Conservation (phyloP, 2,329 filamentous ascomycete species). For the Remersonia thermophila region DNA sequence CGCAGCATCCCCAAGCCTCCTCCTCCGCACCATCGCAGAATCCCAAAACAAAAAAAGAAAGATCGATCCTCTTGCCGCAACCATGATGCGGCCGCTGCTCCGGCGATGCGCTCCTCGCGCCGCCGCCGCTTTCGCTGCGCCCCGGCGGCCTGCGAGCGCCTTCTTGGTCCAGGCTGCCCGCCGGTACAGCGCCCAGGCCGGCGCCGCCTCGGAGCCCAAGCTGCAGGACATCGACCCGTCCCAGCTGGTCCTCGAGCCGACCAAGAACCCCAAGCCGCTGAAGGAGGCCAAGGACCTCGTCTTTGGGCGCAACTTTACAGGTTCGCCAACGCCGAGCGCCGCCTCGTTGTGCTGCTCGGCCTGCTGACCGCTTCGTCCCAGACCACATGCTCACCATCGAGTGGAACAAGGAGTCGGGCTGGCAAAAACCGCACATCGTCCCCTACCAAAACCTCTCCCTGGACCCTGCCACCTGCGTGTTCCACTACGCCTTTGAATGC, state of each 20-base stretch:
- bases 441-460: constrained; percentile 96
- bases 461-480: constrained; percentile 90
- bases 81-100: constrained; percentile 29
- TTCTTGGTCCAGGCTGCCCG: constrained; percentile 25
- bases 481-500: constrained; percentile 96
- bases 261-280: constrained; percentile 60
- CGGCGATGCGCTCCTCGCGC: constrained; percentile 23
- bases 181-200: constrained; percentile 41
- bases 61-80: constrained; percentile 5
- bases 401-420: constrained; percentile 67
- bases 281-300: constrained; percentile 68
- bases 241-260: constrained; percentile 63
- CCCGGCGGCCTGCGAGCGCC: constrained; percentile 21
- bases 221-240: constrained; percentile 63
- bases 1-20: too few relatives aligned
- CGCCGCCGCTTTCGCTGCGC: constrained; percentile 17
- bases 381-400: constrained; percentile 96
- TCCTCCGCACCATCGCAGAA: too few relatives aligned
- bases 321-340: constrained; percentile 31
- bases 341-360: too few relatives aligned
- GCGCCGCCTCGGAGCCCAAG: constrained; percentile 36
- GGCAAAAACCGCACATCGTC: constrained; percentile 53
- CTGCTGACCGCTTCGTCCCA: constrained; percentile 24
- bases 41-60: too few relatives aligned
- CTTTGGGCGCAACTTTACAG: constrained; percentile 85